Evolutionary conservation across 1,284 basidiomycete genomes (phyloP).

Genomic region (Butyriboletus appendiculatus): DNA sequence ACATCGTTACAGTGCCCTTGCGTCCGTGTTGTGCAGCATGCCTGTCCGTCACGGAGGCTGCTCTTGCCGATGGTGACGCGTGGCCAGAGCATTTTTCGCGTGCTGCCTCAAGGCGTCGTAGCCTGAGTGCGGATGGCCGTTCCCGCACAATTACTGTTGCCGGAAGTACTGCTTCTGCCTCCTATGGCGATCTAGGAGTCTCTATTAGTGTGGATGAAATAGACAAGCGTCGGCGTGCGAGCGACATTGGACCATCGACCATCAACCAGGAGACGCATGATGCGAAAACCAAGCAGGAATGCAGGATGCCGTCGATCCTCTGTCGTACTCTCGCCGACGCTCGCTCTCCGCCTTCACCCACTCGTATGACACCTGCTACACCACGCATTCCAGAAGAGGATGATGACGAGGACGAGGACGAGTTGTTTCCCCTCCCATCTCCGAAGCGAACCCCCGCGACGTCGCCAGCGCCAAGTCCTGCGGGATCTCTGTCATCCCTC

Average conservation of each 20-base stretch:
- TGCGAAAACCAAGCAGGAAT: slow-evolving; percentile 1
- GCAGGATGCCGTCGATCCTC: neutral
- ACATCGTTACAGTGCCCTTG: slow-evolving; percentile 50
- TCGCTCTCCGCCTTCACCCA: slow-evolving; percentile 15
- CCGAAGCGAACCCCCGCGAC: slow-evolving; percentile 46
- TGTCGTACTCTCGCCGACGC: neutral
- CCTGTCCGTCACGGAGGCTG: slow-evolving; percentile 48
- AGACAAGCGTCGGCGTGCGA: slow-evolving; percentile 49
- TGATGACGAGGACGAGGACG: slow-evolving; percentile 50
- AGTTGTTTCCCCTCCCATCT: slow-evolving; percentile 57
- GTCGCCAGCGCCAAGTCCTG: slow-evolving; percentile 36
- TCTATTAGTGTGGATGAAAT: slow-evolving; percentile 61
- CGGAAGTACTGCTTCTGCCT: slow-evolving; percentile 28
- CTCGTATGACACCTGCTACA: slow-evolving; percentile 7
- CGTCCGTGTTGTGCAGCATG: slow-evolving; percentile 62
- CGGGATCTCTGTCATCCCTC: slow-evolving; percentile 28
- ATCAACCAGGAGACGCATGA: neutral
- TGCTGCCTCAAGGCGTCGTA: slow-evolving; percentile 58
- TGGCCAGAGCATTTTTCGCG: slow-evolving; percentile 63
- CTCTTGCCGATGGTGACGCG: slow-evolving; percentile 45
- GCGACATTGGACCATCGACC: slow-evolving; percentile 22
- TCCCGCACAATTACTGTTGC: slow-evolving; percentile 30
- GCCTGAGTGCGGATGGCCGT: slow-evolving; percentile 41
- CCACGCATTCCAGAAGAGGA: slow-evolving; percentile 40
- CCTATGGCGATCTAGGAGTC: slow-evolving; percentile 25